Conservation (phyloP, 306 rosid genomes). For the Trichosanthes cucumerina region DNA sequence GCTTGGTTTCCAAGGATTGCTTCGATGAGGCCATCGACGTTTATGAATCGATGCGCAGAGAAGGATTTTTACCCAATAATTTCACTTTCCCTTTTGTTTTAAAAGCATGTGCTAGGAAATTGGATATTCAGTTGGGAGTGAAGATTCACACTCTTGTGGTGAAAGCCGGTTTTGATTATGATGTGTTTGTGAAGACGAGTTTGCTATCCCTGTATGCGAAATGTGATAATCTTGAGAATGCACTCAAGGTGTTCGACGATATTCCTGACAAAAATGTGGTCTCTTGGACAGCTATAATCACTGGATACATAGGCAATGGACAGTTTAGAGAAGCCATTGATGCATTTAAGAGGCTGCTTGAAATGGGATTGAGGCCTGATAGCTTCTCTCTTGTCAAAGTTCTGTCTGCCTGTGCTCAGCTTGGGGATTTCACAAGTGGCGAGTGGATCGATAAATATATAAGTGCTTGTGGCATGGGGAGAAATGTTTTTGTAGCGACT, state of each 20-base stretch:
- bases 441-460: slow-evolving; percentile 52
- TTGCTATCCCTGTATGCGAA: slow-evolving; percentile 7
- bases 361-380: slow-evolving; percentile 61
- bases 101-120: slow-evolving; percentile 28
- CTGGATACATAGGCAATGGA: slow-evolving; percentile 15
- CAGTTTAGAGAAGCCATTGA: slow-evolving; percentile 33
- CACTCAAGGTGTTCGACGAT: slow-evolving; percentile 5
- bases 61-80: not conserved
- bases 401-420: slow-evolving; percentile 2
- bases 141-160: slow-evolving; percentile 40
- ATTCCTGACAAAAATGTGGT: not conserved
- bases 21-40: slow-evolving; percentile 29
- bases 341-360: slow-evolving; percentile 35
- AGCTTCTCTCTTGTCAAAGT: slow-evolving; percentile 7
- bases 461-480: slow-evolving; percentile 26
- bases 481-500: slow-evolving; percentile 48
- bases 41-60: slow-evolving; percentile 11
- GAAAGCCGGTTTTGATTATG: slow-evolving; percentile 43
- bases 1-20: slow-evolving; percentile 38
- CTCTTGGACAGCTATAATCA: slow-evolving; percentile 4
- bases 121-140: slow-evolving; percentile 27
- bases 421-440: slow-evolving; percentile 26
- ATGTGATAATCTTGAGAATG: not conserved
- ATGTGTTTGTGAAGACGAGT: slow-evolving; percentile 51
- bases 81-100: slow-evolving; percentile 1